These are phyloP conservation scores for Globisporangium splendens DNA, from an alignment of 352 stramenopile genomes.

Conservation along the genomic window DNA sequence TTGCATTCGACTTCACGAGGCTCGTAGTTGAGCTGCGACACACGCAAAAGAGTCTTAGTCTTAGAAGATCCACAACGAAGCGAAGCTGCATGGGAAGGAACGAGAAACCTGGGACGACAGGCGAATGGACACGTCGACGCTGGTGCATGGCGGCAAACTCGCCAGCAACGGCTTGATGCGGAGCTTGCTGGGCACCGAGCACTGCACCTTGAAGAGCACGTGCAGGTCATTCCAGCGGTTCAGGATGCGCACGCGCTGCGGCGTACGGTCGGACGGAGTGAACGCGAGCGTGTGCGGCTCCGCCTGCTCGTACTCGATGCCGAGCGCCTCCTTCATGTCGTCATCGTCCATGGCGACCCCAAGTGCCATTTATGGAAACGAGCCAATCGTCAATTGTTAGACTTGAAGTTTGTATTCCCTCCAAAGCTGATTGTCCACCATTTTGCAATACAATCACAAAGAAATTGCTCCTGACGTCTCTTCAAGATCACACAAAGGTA, in stretches of 20 bases:
- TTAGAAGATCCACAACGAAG: too few species aligned
- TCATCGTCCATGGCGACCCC: too few species aligned
- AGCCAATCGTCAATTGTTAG: too few species aligned
- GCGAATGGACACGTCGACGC: slow-evolving; percentile 21
- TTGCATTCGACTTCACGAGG: slow-evolving; percentile 19
- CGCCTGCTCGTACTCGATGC: slow-evolving; percentile 11
- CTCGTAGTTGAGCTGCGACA: too few species aligned
- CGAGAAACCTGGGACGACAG: slow-evolving; percentile 24
- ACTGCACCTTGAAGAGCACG: slow-evolving; percentile 45
- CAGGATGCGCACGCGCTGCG: slow-evolving; percentile 10
- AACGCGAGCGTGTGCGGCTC: slow-evolving; percentile 13
- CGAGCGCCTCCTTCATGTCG: background rate
- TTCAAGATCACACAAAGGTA: too few species aligned
- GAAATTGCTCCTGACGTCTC: too few species aligned
- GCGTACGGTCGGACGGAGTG: slow-evolving; percentile 4
- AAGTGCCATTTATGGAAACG: too few species aligned
- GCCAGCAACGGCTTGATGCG: slow-evolving; percentile 32
- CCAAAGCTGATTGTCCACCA: too few species aligned
- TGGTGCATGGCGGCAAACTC: slow-evolving; percentile 3
- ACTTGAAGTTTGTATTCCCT: too few species aligned
- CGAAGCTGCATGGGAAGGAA: background rate
- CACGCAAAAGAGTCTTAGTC: too few species aligned
- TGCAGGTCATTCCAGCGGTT: slow-evolving; percentile 13
- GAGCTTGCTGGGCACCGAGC: slow-evolving; percentile 32
- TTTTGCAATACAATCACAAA: too few species aligned